A percentile compares a stretch with the other conserved stretches of the same genome.
phyloP scores from a whole-genome alignment of 1,139 yeast genomes.

The Hemisphaericaspora subhashii region DNA sequence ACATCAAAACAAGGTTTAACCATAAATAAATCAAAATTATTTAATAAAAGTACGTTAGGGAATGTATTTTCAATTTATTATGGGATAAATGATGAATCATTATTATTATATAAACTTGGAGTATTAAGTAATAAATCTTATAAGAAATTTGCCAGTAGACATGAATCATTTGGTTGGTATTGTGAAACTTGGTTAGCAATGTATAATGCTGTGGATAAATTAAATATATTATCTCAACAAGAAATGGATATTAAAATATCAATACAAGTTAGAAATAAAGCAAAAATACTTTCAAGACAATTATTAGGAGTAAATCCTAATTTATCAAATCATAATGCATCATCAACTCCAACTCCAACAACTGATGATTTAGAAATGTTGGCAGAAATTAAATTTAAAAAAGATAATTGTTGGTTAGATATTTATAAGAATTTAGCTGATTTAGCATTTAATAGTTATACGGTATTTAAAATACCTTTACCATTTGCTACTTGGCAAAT shows the following conservation, averaged over 20 bases:
- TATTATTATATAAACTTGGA: constrained; percentile 53
- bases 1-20: constrained; percentile 16
- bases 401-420: constrained; percentile 42
- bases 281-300: constrained; percentile 38
- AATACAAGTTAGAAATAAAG: constrained; percentile 41
- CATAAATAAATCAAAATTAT: constrained; percentile 29
- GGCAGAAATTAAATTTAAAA: constrained; percentile 38
- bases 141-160: constrained; percentile 41
- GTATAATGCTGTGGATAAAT: constrained; percentile 44
- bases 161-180: constrained; percentile 67
- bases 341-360: constrained; percentile 9
- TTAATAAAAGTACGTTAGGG: constrained; percentile 44
- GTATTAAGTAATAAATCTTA: constrained; percentile 42
- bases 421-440: constrained; percentile 43
- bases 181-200: constrained; percentile 57
- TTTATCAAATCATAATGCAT: background rate
- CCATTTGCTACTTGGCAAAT: constrained; percentile 48
- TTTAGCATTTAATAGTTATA: constrained; percentile 43
- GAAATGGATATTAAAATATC: constrained; percentile 44
- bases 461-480: constrained; percentile 40
- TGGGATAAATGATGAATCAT: constrained; percentile 61
- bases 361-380: constrained; percentile 24
- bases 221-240: constrained; percentile 39
- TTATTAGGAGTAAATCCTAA: constrained; percentile 20
- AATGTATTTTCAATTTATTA: constrained; percentile 58